Percentiles rank a stretch among this genome's conserved stretches.
Evolutionary conservation across 305 asterid species (phyloP).

Genomic region (Nicotiana rustica): DNA sequence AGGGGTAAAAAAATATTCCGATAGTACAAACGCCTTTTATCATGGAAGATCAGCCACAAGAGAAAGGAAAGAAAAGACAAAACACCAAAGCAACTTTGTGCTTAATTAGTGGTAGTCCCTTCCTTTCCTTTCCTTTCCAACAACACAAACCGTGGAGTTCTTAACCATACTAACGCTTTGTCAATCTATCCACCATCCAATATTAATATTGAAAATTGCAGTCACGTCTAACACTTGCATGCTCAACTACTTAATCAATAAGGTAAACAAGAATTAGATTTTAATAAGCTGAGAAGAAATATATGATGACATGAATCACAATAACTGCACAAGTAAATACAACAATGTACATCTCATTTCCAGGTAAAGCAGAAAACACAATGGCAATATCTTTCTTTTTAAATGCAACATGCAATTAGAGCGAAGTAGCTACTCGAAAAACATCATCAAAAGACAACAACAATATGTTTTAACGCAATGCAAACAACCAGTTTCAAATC

Average conservation of each 20-base stretch:
- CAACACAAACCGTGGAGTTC: not conserved
- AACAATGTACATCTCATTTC: conserved; percentile 3
- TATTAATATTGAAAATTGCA: too few species aligned
- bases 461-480: not conserved
- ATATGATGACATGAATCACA: not conserved
- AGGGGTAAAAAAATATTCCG: too few species aligned
- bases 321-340: conserved; percentile 17
- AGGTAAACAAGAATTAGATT: conserved; percentile 8
- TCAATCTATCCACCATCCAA: too few species aligned
- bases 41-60: too few species aligned
- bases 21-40: too few species aligned
- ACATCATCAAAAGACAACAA: too few species aligned
- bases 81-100: too few species aligned
- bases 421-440: too few species aligned
- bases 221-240: not conserved
- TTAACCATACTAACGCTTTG: too few species aligned
- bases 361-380: not conserved
- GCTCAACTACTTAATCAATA: not conserved
- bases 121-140: not conserved
- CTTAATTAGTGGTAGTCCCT: too few species aligned
- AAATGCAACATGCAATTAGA: not conserved
- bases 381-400: not conserved
- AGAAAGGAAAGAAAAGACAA: too few species aligned
- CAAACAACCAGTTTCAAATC: not conserved
- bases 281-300: not conserved